Percentiles rank a stretch among this genome's conserved stretches.
These are phyloP conservation scores for Dorcoceras hygrometricum DNA, from an alignment of 257 asterid species.

Conservation along the genomic window DNA sequence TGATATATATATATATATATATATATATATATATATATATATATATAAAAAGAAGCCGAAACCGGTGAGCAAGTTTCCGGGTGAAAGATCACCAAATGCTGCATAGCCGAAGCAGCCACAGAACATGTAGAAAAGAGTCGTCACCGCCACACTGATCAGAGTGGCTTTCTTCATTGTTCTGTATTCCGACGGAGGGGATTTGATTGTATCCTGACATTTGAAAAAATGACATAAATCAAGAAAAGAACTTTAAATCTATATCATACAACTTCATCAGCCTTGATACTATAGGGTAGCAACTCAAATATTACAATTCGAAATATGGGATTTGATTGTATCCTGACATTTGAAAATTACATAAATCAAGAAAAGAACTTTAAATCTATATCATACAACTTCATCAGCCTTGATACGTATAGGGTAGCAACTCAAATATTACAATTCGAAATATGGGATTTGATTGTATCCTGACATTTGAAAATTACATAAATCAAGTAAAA, in stretches of 20 bases:
- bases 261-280: background rate
- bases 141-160: conserved; percentile 1
- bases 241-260: background rate
- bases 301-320: too few relatives aligned
- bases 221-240: background rate
- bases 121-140: conserved; percentile 16
- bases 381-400: background rate
- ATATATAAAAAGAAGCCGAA: conserved; percentile 9
- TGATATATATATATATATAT: too few relatives aligned
- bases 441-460: too few relatives aligned
- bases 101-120: conserved; percentile 22
- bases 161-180: conserved; percentile 18
- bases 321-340: conserved; percentile 18
- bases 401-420: too few relatives aligned
- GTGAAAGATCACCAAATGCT: conserved; percentile 8
- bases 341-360: background rate
- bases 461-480: conserved; percentile 8
- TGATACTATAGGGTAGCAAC: too few relatives aligned
- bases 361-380: background rate
- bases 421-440: too few relatives aligned
- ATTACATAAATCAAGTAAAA: background rate
- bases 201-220: conserved; percentile 13
- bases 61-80: conserved; percentile 13
- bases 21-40: too few relatives aligned
- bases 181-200: conserved; percentile 17